Conservation (phyloP, 345 rosid species). For the Murraya paniculata region DNA sequence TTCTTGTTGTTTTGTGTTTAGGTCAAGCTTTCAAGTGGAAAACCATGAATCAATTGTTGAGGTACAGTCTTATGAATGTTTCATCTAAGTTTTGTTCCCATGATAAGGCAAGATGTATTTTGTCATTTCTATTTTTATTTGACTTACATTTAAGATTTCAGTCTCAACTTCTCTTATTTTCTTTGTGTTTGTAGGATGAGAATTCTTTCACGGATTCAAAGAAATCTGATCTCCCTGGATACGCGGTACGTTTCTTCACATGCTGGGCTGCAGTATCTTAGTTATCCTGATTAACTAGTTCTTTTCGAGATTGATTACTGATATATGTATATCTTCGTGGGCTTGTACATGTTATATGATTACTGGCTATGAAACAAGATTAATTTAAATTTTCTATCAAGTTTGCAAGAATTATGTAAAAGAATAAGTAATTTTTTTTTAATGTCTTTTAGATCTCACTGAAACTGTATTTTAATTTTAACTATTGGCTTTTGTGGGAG, state of each 20-base stretch:
- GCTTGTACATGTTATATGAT: neutral
- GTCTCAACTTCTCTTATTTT: neutral
- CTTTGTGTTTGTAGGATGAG: conserved; percentile 28
- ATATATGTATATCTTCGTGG: neutral
- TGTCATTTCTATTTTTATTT: neutral
- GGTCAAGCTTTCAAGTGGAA: conserved; percentile 48
- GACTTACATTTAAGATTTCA: neutral
- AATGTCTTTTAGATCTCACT: neutral
- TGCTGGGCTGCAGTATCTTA: conserved; percentile 2
- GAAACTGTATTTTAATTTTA: neutral
- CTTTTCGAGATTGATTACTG: neutral
- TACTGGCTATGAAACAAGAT: neutral
- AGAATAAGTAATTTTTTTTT: neutral
- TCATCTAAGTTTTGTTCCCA: neutral
- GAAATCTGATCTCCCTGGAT: conserved; percentile 49
- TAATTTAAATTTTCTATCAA: neutral
- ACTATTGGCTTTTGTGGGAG: neutral
- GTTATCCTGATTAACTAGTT: neutral
- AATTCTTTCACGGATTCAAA: conserved; percentile 31
- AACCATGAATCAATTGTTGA: conserved; percentile 40
- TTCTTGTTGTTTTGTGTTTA: conserved; percentile 15
- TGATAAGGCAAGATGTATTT: neutral
- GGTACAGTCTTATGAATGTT: conserved; percentile 30
- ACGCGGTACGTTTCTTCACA: conserved; percentile 43
- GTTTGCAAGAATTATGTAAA: neutral